These are phyloP conservation scores for Murraya paniculata DNA, from an alignment of 345 rosid genomes.

Conservation along the genomic window DNA sequence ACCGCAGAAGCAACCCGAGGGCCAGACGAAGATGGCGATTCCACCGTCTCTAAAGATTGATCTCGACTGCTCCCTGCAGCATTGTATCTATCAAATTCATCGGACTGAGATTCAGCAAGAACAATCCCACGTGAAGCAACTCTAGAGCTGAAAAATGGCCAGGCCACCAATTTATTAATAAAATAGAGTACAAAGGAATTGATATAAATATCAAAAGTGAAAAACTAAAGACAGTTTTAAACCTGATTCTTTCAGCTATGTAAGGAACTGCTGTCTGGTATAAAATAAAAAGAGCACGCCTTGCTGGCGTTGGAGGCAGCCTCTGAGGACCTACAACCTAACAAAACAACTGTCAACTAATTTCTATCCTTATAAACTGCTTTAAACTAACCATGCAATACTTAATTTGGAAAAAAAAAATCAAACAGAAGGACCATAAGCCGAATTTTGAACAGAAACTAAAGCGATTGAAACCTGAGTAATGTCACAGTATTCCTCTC, in stretches of 20 bases:
- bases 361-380: not conserved
- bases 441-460: too few species aligned
- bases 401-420: too few species aligned
- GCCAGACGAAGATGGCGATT: slow-evolving; percentile 39
- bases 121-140: slow-evolving; percentile 63
- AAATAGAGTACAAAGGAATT: not conserved
- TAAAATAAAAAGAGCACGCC: slow-evolving; percentile 80
- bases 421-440: too few species aligned
- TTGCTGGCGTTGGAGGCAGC: slow-evolving; percentile 94
- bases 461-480: slow-evolving; percentile 55
- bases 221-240: not conserved
- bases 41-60: slow-evolving; percentile 31
- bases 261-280: slow-evolving; percentile 83
- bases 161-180: not conserved
- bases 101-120: slow-evolving; percentile 56
- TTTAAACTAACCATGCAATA: not conserved
- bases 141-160: slow-evolving; percentile 52
- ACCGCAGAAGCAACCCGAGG: slow-evolving; percentile 41
- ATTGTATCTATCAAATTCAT: slow-evolving; percentile 35
- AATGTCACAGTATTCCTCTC: slow-evolving; percentile 95
- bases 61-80: slow-evolving; percentile 28
- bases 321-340: slow-evolving; percentile 80
- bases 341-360: slow-evolving; percentile 8
- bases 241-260: slow-evolving; percentile 90
- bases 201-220: not conserved